phyloP scores from a whole-genome alignment of 176 grass and related monocot genomes.

The Ananas comosus region DNA sequence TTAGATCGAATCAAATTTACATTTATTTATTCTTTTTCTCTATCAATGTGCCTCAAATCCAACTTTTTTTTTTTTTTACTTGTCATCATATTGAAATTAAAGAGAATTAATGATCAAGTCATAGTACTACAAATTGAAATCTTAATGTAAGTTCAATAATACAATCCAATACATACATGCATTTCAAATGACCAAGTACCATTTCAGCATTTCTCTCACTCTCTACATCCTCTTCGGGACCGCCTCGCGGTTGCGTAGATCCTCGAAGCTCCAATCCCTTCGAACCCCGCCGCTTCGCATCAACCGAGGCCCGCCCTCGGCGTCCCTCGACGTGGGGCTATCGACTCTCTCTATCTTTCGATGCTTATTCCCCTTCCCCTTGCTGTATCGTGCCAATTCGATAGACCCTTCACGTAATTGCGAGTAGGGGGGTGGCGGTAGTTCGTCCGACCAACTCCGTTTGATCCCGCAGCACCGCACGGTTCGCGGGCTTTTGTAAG shows the following conservation, averaged over 20 bases:
- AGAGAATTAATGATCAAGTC: no score
- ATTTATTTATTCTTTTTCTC: no score
- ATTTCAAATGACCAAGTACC: no score
- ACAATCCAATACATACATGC: no score
- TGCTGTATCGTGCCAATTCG: conserved; percentile 1
- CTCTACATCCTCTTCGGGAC: no score
- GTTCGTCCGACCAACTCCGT: conserved; percentile 22
- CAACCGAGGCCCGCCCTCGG: conserved; percentile 24
- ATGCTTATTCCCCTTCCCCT: neutral
- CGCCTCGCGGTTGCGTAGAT: conserved; percentile 12
- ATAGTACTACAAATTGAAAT: no score
- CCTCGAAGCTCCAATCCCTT: conserved; percentile 86
- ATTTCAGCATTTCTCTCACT: no score
- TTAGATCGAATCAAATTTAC: no score
- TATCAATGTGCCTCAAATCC: no score
- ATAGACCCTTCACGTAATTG: conserved; percentile 1
- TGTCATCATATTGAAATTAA: no score
- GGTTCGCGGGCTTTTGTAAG: conserved; percentile 17
- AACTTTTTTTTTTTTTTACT: no score
- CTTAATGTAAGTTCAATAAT: no score
- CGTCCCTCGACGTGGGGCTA: neutral
- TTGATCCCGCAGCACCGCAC: conserved; percentile 24
- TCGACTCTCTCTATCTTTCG: conserved; percentile 22
- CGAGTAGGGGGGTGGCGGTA: neutral
- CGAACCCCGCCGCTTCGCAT: conserved; percentile 48